Percentiles rank a stretch among this genome's conserved stretches.
phyloP scores from a whole-genome alignment of 106 monocot genomes.

The Dendrobium officinale region DNA sequence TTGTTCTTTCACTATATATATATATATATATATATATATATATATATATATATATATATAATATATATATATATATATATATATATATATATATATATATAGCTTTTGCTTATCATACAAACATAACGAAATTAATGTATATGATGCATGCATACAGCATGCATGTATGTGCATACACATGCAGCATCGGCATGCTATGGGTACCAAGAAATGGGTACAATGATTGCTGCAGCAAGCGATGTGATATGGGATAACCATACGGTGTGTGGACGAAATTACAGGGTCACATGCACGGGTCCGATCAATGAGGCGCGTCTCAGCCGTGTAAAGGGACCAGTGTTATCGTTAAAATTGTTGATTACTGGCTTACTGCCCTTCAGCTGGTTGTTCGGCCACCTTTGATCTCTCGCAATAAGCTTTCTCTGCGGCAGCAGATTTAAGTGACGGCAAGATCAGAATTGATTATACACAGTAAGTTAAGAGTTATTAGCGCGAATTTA shows the following conservation, averaged over 20 bases:
- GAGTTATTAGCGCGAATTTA: too few relatives aligned
- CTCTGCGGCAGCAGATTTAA: neutral
- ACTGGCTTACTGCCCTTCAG: neutral
- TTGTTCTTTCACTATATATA: too few relatives aligned
- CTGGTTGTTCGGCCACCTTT: neutral
- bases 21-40: too few relatives aligned
- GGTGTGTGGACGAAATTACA: neutral
- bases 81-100: too few relatives aligned
- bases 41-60: too few relatives aligned
- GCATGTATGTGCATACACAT: neutral
- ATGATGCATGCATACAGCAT: neutral
- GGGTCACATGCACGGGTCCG: neutral
- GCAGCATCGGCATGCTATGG: constrained; percentile 38
- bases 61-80: too few relatives aligned
- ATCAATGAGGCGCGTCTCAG: neutral
- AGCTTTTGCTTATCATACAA: too few relatives aligned
- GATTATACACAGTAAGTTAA: too few relatives aligned
- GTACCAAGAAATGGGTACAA: constrained; percentile 19
- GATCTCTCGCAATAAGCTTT: constrained; percentile 6
- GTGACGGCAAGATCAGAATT: neutral
- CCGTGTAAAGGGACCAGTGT: neutral
- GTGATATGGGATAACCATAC: constrained; percentile 19
- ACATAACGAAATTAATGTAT: too few relatives aligned
- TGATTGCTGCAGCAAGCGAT: constrained; percentile 60
- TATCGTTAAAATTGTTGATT: neutral